Conservation (phyloP, 306 rosid species). For the Trichosanthes cucumerina region DNA sequence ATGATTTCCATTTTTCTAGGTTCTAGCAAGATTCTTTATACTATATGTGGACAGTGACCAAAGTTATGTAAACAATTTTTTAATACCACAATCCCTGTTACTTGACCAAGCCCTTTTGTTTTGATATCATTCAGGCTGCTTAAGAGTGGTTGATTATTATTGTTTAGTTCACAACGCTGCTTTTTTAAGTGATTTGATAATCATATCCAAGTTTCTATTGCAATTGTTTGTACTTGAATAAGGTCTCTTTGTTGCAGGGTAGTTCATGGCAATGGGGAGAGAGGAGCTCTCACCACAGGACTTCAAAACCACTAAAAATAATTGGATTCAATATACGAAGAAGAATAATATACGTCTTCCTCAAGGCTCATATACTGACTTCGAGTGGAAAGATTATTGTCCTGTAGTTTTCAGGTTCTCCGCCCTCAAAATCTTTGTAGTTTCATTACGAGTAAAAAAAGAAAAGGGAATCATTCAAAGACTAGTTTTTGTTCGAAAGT, state of each 20-base stretch:
- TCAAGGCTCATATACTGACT: conserved; percentile 12
- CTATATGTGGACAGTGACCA: neutral
- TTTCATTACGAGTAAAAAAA: neutral
- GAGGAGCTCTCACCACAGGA: conserved; percentile 19
- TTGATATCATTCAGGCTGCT: neutral
- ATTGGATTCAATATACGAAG: conserved; percentile 14
- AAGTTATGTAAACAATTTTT: neutral
- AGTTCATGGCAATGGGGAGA: conserved; percentile 22
- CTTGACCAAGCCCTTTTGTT: neutral
- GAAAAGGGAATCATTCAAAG: neutral
- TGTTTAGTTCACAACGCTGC: neutral
- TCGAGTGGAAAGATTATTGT: conserved; percentile 33
- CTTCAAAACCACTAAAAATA: conserved; percentile 20
- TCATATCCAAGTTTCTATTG: neutral
- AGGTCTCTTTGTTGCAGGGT: conserved; percentile 5
- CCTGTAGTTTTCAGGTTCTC: conserved; percentile 38
- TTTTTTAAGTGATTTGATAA: neutral
- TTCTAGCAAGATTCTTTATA: neutral
- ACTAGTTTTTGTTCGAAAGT: neutral
- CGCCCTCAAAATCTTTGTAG: neutral
- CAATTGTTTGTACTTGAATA: neutral
- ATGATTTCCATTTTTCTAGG: neutral
- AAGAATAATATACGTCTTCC: neutral
- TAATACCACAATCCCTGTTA: neutral
- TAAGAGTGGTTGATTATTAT: neutral